Base-by-base conservation (phyloP, 345 rosid genomes). In the Abelmoschus esculentus region DNA sequence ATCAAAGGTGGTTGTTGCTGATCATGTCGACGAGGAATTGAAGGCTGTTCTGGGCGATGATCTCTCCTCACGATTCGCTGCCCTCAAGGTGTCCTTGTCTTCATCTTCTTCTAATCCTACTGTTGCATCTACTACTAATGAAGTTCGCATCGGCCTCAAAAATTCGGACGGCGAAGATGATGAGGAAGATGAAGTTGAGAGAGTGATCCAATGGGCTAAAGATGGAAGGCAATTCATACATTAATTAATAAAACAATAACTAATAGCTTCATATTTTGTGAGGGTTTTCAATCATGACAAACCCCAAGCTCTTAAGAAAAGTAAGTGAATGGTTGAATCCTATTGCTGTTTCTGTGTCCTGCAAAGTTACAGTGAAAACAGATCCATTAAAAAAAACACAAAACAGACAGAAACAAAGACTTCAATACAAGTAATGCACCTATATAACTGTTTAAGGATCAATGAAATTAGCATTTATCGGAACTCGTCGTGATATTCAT, bases 401-500 rank as follows among this genome's bases (percentile, higher is more conserved):
- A 34, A 7, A 61, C 9, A 61, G 14, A 36, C 10, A 22, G 6
- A 61, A 34, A 8, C 14, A n/a, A n/a, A 61, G 56, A 10, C 28
- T 53, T 1, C 5, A 3, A 14, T 49, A 49, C 15, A 49, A 22
- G 34, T 3, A 3, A 10, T 12, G 11, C 26, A 19, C 19, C 10
- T 18, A 4, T 3, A 7, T 10, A 55, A 11, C 9, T 8, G 59
- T 10, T 55, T 19, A 55, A 28, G 59, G 3, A 2, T 11, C 8
- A 19, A 52, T 53, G 32, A 72, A 64, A 62, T 82, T 80, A 88
- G 58, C 73, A 70, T 70, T 83, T 81, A 92, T 74, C 97, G 96
- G 80, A 96, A 90, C 83, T 92, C 99, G 4, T 96, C 99, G 3
- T 90, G 98, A 70, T 70, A 78, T 61, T 80, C 78, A 71, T 90